Percentiles rank a stretch among this genome's conserved stretches.
Evolutionary conservation across 768 basidiomycete species (phyloP).

Genomic region (Sarcodon aspratus): DNA sequence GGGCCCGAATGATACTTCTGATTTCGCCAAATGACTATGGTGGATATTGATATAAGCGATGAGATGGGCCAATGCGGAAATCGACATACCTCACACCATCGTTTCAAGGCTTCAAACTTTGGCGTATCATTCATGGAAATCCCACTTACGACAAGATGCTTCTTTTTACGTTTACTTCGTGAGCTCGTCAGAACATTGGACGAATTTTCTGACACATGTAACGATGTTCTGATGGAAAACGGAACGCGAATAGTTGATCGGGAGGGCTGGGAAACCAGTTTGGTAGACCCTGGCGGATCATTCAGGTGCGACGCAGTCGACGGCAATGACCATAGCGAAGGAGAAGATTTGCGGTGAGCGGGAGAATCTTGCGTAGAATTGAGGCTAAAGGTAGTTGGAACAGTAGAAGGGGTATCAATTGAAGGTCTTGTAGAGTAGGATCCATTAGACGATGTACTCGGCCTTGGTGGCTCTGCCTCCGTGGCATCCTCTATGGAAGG

Average conservation of each 20-base stretch:
- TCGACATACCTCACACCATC: constrained; percentile 62
- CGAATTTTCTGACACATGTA: constrained; percentile 7
- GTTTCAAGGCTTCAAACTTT: constrained; percentile 56
- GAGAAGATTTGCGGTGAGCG: constrained; percentile 21
- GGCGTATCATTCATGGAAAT: constrained; percentile 45
- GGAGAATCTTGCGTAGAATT: constrained; percentile 24
- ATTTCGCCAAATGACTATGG: constrained; percentile 51
- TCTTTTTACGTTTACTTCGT: constrained; percentile 41
- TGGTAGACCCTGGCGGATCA: constrained; percentile 20
- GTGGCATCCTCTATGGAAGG: constrained; percentile 2
- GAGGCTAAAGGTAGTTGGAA: constrained; percentile 25
- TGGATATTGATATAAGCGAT: constrained; percentile 3
- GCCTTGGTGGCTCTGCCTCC: constrained; percentile 27
- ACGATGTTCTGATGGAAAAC: constrained; percentile 14
- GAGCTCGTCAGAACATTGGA: constrained; percentile 13
- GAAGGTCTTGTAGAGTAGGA: constrained; percentile 33
- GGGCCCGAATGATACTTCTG: constrained; percentile 58
- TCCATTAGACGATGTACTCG: constrained; percentile 49
- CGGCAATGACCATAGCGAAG: constrained; percentile 27
- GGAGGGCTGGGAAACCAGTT: constrained; percentile 17
- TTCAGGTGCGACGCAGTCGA: constrained; percentile 27
- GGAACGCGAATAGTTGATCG: constrained; percentile 21
- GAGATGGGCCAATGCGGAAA: not conserved
- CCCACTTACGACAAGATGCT: constrained; percentile 53
- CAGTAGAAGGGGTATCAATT: constrained; percentile 22